Evolutionary conservation across 345 rosid species (phyloP).

Genomic region (Punica granatum): DNA sequence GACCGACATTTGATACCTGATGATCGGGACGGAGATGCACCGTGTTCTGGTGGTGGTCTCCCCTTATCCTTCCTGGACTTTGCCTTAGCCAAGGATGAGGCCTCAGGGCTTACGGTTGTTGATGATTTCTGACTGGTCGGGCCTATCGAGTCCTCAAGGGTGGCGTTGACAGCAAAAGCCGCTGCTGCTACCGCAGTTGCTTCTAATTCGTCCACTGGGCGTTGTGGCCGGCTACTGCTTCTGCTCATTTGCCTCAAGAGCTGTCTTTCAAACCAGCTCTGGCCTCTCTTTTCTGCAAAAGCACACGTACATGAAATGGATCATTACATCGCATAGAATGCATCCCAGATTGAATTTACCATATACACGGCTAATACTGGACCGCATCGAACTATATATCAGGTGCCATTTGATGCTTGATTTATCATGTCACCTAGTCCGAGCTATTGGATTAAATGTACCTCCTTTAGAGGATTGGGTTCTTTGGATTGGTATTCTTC

Average conservation of each 20-base stretch:
- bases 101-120: slow-evolving; percentile 3
- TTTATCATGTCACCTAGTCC: too few relatives aligned
- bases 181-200: slow-evolving; percentile 47
- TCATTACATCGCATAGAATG: background rate
- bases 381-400: background rate
- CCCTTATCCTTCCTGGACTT: slow-evolving; percentile 25
- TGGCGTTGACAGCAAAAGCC: slow-evolving; percentile 24
- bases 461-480: slow-evolving; percentile 36
- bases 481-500: slow-evolving; percentile 21
- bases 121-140: slow-evolving; percentile 12
- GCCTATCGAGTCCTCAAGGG: slow-evolving; percentile 2
- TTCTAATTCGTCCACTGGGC: slow-evolving; percentile 10
- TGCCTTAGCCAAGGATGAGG: slow-evolving; percentile 10
- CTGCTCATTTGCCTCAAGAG: slow-evolving; percentile 28
- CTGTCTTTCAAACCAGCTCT: slow-evolving; percentile 35
- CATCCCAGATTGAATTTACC: too few relatives aligned
- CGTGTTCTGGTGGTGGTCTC: slow-evolving; percentile 8
- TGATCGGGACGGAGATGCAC: slow-evolving; percentile 3
- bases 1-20: slow-evolving; percentile 14
- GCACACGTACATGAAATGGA: background rate
- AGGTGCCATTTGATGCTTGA: too few relatives aligned
- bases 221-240: slow-evolving; percentile 9
- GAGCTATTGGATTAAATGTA: too few relatives aligned
- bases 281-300: slow-evolving; percentile 38
- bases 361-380: background rate